A percentile compares a stretch with the other conserved stretches of the same genome.
These are phyloP conservation scores for Fusarium bactridioides DNA, from an alignment of 2,329 filamentous ascomycete genomes.

Conservation along the genomic window DNA sequence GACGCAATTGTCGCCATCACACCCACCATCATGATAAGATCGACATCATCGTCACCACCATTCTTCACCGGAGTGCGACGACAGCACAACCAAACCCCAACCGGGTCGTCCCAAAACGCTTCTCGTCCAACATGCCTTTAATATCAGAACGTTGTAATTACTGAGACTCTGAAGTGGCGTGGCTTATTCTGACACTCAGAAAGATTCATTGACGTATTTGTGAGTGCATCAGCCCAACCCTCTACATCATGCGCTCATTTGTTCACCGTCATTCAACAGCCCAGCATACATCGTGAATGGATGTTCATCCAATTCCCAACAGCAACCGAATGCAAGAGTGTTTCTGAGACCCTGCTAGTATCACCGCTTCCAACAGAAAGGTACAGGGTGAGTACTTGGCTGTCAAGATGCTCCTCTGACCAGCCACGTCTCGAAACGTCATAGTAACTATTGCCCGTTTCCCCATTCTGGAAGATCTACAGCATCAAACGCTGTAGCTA, in stretches of 20 bases:
- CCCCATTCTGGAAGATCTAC: constrained; percentile 11
- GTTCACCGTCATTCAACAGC: constrained; percentile 25
- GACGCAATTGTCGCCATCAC: constrained; percentile 30
- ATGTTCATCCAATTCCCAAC: not conserved
- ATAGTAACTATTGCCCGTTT: not conserved
- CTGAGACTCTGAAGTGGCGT: not conserved
- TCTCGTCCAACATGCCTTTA: not conserved
- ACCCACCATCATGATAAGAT: constrained; percentile 21
- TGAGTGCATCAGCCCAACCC: not conserved
- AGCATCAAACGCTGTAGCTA: constrained; percentile 2
- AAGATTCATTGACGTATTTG: not conserved
- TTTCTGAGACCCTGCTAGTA: constrained; percentile 13
- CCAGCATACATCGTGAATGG: not conserved
- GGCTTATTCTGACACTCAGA: not conserved
- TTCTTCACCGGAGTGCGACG: constrained; percentile 12
- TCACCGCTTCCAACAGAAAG: constrained; percentile 8
- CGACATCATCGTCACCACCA: constrained; percentile 31
- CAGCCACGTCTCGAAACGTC: constrained; percentile 8
- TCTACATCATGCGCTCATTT: not conserved
- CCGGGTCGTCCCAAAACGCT: not conserved
- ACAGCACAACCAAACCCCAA: not conserved
- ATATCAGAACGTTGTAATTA: not conserved
- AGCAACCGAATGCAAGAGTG: constrained; percentile 18
- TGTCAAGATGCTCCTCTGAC: not conserved
- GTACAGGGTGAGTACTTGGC: constrained; percentile 17